Base-by-base conservation (phyloP, 352 stramenopile genomes). In the Lagenidium sp. region DNA sequence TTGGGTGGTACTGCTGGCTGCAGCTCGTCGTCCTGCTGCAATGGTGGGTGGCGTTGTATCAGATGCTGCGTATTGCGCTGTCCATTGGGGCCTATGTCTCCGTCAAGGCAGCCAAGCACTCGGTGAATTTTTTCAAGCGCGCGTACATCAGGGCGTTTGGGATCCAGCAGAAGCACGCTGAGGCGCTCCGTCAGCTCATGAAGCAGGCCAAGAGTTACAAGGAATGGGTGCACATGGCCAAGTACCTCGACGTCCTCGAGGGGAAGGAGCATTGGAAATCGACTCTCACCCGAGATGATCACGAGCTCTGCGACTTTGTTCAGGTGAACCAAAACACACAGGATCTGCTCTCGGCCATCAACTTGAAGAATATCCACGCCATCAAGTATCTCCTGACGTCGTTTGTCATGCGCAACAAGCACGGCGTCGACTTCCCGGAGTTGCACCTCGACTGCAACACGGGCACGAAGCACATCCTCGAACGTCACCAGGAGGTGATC, bases 1-100 rank as follows among this genome's bases (percentile, higher is more conserved):
- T 82, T 24, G 70, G 72, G 31, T 85, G 71, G 66, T 80, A 73
- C 40, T 62, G 55, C 29, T 67, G 65, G 15, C 47, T 82, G 26
- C 73, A 84, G 39, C 5, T 77, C 10, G 63, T 78, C 22, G 57
- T 82, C n/a, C 58, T 82, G 24, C 39, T 82, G 38, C 70, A 84
- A 48, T 82, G 68, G 70, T 53, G 75, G 41, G 49, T 82, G 12
- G 73, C 73, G 16, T 50, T 86, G 24, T 86, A 86, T 43, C 70
- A 84, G 40, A 63, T 83, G 48, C 41, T 56, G 16, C 70, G 73
- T 32, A 84, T 86, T 23, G 47, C 60, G n/a, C 23, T 84, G 6
- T 84, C 73, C 1, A 47, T 86, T 28, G 60, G 46, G 21, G 50
- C 56, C 16, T 82, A 82, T 44, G 30, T 82, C 18, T 41, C 57